Evolutionary conservation across 208 protist species (phyloP), one percentile per base, ranked within the genome.

Genomic region (Herpetomonas tarakana): DNA sequence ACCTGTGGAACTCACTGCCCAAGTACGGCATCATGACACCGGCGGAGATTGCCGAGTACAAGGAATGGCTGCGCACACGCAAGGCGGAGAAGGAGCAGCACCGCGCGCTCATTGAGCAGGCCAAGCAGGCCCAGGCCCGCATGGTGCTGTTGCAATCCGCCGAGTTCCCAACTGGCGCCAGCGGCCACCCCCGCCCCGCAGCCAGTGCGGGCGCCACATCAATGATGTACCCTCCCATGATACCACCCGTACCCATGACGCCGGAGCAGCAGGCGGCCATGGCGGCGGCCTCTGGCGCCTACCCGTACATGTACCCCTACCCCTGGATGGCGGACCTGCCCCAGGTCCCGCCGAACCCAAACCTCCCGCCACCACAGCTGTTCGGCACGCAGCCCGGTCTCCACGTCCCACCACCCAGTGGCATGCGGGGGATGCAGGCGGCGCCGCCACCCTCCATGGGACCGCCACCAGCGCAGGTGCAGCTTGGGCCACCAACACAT

Each of bases 21-120:
- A 89, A 90, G 66, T 89, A 91, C 53, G 83, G 83, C 24, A 68
- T 91, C 55, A 88, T 93, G 81, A 83, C 76, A 7, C 67, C 73
- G 19, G 59, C 30, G 11, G 81, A 93, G 58, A 87, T 87, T 53
- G 74, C 61, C 11, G 83, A 89, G 58, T 91, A 93, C 78, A 88
- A 86, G 73, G 54, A 56, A 24, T 88, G 83, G 81, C 68, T 88
- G 67, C 74, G 74, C 24, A 38, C 44, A 12, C 68, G 74, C 26
- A 71, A 71, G 22, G 52, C 49, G 16, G 68, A 79, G 58, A 55
- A 75, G 3, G 69, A 79, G 55, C 75, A 87, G 68, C 64, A 68
- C 14, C 75, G 71, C 41, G 60, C 63, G 21, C 57, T 76, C 19
- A 68, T 78, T 16, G 74, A 83, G 21, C 74, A 84, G 45, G 76